Conservation (phyloP, 140 eudicot species). For the Flaveria floridana region DNA sequence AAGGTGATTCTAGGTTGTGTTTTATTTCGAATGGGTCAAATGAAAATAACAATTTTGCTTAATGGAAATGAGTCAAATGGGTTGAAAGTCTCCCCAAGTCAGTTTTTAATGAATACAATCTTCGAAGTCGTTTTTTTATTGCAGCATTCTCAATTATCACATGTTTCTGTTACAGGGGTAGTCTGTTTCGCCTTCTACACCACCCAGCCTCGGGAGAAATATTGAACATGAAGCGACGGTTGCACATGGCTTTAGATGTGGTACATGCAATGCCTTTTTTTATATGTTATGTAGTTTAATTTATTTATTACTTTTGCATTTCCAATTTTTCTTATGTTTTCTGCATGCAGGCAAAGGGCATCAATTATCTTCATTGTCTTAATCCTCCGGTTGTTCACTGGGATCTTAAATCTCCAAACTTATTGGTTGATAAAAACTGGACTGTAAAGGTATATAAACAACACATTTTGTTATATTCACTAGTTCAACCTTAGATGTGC, state of each 20-base stretch:
- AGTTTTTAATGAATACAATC: not conserved
- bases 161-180: constrained; percentile 54
- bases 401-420: constrained; percentile 95
- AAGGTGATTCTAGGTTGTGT: not conserved
- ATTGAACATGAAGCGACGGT: constrained; percentile 69
- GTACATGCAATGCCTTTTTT: constrained; percentile 38
- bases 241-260: constrained; percentile 96
- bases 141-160: not conserved
- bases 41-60: not conserved
- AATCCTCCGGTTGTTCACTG: constrained; percentile 91
- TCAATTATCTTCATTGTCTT: constrained; percentile 87
- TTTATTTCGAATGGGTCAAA: not conserved
- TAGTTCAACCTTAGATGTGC: not conserved
- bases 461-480: not conserved
- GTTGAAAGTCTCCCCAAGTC: not conserved
- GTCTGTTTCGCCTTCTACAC: constrained; percentile 81
- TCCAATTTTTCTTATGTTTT: not conserved
- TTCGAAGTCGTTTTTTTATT: constrained; percentile 16
- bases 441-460: constrained; percentile 74
- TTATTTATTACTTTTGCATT: not conserved
- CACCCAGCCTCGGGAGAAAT: constrained; percentile 82
- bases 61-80: constrained; percentile 4
- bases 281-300: not conserved
- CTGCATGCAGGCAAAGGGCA: constrained; percentile 77
- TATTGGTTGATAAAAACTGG: constrained; percentile 93